Evolutionary conservation across 306 rosid genomes (phyloP).

Genomic region (Astragalus membranaceus): DNA sequence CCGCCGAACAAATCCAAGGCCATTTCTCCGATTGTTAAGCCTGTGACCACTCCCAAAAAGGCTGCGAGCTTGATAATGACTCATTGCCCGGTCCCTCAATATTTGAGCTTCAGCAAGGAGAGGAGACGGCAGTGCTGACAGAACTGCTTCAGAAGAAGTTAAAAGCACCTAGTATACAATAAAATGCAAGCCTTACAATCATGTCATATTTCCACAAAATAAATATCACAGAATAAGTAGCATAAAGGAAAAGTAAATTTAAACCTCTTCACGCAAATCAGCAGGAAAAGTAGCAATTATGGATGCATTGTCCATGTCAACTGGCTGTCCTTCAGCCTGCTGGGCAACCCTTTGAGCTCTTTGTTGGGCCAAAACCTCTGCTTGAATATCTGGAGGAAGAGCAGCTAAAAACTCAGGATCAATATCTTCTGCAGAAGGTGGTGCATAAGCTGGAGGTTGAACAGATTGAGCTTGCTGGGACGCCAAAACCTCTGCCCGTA

Average conservation of each 20-base stretch:
- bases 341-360: conserved; percentile 89
- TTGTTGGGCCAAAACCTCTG: conserved; percentile 97
- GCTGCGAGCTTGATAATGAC: conserved; percentile 94
- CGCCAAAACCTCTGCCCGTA: conserved; percentile 93
- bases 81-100: conserved; percentile 95
- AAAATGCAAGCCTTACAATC: conserved; percentile 16
- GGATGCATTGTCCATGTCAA: conserved; percentile 98
- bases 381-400: conserved; percentile 97
- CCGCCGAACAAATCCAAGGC: conserved; percentile 82
- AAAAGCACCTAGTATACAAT: conserved; percentile 64
- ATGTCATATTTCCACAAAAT: conserved; percentile 1
- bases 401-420: conserved; percentile 99
- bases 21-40: conserved; percentile 78
- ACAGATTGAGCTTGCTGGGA: conserved; percentile 95
- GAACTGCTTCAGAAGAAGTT: conserved; percentile 96
- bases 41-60: conserved; percentile 77
- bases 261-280: conserved; percentile 98
- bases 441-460: conserved; percentile 81
- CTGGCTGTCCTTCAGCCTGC: conserved; percentile 97
- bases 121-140: conserved; percentile 90
- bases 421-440: conserved; percentile 89
- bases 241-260: conserved; percentile 15
- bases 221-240: conserved; percentile 12
- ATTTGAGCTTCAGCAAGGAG: conserved; percentile 96
- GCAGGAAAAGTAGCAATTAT: conserved; percentile 98